Evolutionary conservation across 2,329 filamentous ascomycete genomes (phyloP), one percentile per base, ranked within the genome.

Genomic region (Fusarium clavum): DNA sequence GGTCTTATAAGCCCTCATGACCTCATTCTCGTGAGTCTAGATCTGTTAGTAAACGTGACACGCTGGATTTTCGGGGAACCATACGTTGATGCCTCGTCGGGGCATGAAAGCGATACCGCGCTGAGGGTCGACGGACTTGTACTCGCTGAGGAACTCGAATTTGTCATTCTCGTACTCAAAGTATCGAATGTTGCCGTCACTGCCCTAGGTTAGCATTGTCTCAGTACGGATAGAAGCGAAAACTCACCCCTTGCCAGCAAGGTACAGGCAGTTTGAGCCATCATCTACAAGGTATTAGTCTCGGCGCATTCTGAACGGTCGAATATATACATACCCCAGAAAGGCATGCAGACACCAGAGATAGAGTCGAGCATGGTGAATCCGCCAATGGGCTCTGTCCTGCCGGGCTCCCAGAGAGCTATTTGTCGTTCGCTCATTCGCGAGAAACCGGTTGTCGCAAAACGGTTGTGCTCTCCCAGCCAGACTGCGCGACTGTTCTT

Each of bases 161-260:
- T 98, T 98, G 86, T 98, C 95, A 82, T 98, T 97, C 79, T 97
- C 93, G 78, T 97, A 97, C 82, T 99, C 96, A 80, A 93, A 99
- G 86, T 99, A 99, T 70, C 96, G 94, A 78, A 99, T 99, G 82
- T 99, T 99, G 77, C 96, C 96, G 79, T 99, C 96, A 81, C 93
- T 96, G 68, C 18, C 30, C 13, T 27, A 69, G n/a, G 24, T 72
- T 75, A 38, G 74, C 61, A 57, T 25, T 10, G 14, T 11, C 13
- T 9, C 22, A 32, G 12, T 29, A 20, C 29, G 40, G 8, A 16
- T 9, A 27, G 18, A n/a, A n/a, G 18, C 22, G 22, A 51, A 48
- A n/a, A 82, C 92, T 84, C 82, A 95, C 93, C 95, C 96, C 85
- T 98, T 98, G 79, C 96, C 96, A 76, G 96, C 96, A 78, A 99